phyloP scores from a whole-genome alignment of 345 rosid species.

The Gossypium mustelinum region DNA sequence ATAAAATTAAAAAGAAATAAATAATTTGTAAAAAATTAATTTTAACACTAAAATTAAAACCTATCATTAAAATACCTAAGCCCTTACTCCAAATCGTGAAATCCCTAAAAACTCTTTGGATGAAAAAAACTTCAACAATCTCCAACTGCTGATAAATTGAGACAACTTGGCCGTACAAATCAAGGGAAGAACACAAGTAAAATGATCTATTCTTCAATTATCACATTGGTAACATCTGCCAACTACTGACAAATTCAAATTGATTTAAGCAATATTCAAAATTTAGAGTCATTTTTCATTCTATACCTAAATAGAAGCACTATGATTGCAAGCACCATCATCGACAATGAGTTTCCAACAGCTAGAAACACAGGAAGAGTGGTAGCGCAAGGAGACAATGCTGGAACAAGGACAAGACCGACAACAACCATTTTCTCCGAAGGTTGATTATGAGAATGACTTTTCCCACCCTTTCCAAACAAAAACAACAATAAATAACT shows the following conservation, averaged over 20 bases:
- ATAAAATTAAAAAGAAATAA: no score
- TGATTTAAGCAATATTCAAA: neutral
- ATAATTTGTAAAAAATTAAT: no score
- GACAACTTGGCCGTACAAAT: neutral
- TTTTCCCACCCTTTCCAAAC: conserved; percentile 83
- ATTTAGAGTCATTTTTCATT: neutral
- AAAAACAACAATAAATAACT: conserved; percentile 83
- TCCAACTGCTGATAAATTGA: neutral
- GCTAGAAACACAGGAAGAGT: conserved; percentile 97
- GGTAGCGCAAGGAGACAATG: conserved; percentile 96
- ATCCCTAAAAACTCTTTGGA: no score
- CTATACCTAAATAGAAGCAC: conserved; percentile 82
- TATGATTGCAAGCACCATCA: conserved; percentile 95
- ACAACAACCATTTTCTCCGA: conserved; percentile 99
- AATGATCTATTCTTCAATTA: neutral
- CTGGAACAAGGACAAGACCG: conserved; percentile 96
- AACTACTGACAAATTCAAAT: neutral
- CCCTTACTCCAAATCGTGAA: no score
- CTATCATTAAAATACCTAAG: no score
- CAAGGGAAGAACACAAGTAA: neutral
- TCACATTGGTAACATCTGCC: neutral
- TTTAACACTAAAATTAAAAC: no score
- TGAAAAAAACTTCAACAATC: no score
- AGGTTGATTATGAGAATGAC: conserved; percentile 93
- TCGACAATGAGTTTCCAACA: conserved; percentile 85